phyloP scores from a whole-genome alignment of 1,284 basidiomycete species.

The Cutaneotrichosporon cyanovorans region DNA sequence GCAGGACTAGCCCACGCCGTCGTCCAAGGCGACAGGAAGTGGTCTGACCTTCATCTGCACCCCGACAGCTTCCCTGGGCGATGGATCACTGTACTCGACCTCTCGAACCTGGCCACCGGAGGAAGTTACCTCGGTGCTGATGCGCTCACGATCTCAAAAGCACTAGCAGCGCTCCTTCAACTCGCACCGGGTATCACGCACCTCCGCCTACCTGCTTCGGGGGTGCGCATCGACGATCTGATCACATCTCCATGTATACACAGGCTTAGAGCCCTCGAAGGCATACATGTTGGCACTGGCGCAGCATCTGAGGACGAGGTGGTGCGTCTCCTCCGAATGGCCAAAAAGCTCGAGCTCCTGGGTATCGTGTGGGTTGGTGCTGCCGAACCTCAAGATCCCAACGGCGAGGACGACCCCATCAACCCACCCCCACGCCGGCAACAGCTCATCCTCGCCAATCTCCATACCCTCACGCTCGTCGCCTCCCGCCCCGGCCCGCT shows the following conservation, averaged over 20 bases:
- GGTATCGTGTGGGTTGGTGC: constrained; percentile 55
- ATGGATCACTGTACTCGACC: constrained; percentile 66
- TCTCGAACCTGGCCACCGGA: constrained; percentile 56
- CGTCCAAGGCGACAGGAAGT: constrained; percentile 59
- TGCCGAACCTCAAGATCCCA: constrained; percentile 1
- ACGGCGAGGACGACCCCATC: background rate
- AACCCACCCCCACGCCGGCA: background rate
- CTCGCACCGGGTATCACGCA: constrained; percentile 60
- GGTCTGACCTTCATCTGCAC: constrained; percentile 76
- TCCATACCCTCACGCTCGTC: constrained; percentile 60
- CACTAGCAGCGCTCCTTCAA: constrained; percentile 51
- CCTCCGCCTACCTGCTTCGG: constrained; percentile 57
- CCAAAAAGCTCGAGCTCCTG: constrained; percentile 58
- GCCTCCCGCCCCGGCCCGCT: constrained; percentile 61
- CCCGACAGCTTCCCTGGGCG: constrained; percentile 73
- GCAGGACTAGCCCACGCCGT: constrained; percentile 56
- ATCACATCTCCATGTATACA: constrained; percentile 39
- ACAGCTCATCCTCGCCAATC: constrained; percentile 49
- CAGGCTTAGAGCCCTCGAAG: constrained; percentile 54
- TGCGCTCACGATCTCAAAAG: constrained; percentile 47
- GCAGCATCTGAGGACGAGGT: constrained; percentile 36
- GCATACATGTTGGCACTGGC: constrained; percentile 50
- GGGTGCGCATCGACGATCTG: constrained; percentile 50
- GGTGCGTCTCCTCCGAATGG: constrained; percentile 52
- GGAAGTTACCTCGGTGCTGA: constrained; percentile 52